Conservation (phyloP, 306 rosid species). For the Acacia melanoxylon region DNA sequence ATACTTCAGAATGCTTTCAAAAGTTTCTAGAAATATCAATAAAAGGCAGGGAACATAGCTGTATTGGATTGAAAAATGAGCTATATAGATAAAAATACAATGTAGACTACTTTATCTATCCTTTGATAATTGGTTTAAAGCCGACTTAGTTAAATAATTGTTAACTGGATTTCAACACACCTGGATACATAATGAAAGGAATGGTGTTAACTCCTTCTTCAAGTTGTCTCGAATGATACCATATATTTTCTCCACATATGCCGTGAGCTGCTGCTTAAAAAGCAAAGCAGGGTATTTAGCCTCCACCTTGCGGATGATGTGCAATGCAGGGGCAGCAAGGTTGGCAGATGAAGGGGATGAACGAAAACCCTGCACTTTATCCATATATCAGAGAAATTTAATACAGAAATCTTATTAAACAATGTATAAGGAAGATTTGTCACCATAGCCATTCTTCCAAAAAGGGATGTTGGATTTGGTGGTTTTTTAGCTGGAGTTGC, state of each 20-base stretch:
- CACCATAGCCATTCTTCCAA: slow-evolving; percentile 99
- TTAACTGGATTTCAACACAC: slow-evolving; percentile 42
- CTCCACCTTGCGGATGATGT: slow-evolving; percentile 85
- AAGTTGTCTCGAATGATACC: slow-evolving; percentile 96
- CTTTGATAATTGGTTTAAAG: slow-evolving; percentile 27
- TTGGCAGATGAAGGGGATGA: slow-evolving; percentile 90
- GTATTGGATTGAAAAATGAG: slow-evolving; percentile 7
- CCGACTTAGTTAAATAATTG: slow-evolving; percentile 10
- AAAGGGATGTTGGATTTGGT: slow-evolving; percentile 84
- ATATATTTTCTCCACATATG: slow-evolving; percentile 97
- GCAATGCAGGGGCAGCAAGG: slow-evolving; percentile 63
- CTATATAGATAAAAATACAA: slow-evolving; percentile 9
- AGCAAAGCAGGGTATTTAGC: slow-evolving; percentile 99
- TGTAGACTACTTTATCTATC: slow-evolving; percentile 3
- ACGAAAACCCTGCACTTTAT: slow-evolving; percentile 80
- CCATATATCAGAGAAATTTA: background rate
- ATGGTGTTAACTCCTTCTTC: slow-evolving; percentile 83
- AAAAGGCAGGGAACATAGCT: slow-evolving; percentile 16
- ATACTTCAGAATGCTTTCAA: slow-evolving; percentile 8
- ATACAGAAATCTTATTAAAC: slow-evolving; percentile 6
- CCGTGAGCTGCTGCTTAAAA: slow-evolving; percentile 99
- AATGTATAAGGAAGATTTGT: slow-evolving; percentile 10
- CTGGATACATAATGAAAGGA: slow-evolving; percentile 90
- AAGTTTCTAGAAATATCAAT: slow-evolving; percentile 27
- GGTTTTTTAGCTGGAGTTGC: slow-evolving; percentile 71